Evolutionary conservation across 2,329 filamentous ascomycete species (phyloP).

Genomic region (Ceratocystis cacaofunesta): DNA sequence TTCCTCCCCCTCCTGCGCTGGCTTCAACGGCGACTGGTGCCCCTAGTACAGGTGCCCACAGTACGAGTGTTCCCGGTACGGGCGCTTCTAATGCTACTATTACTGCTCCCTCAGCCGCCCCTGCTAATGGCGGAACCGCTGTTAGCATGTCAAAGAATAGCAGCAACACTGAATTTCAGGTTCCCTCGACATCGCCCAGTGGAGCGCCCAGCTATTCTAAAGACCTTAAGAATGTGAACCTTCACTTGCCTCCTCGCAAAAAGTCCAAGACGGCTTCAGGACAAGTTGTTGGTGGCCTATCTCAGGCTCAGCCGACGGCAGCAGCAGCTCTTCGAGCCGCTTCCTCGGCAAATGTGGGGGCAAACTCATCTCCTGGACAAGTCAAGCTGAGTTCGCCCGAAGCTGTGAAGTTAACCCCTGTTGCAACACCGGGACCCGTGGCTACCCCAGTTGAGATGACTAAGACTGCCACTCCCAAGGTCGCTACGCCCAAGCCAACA

Average conservation of each 20-base stretch:
- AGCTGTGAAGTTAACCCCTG: conserved; percentile 17
- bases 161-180: background rate
- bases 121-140: background rate
- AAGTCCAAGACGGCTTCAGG: conserved; percentile 31
- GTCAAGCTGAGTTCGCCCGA: conserved; percentile 8
- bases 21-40: background rate
- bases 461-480: conserved; percentile 20
- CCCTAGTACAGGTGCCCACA: background rate
- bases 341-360: background rate
- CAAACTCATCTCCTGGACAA: conserved; percentile 9
- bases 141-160: conserved; percentile 3
- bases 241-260: conserved; percentile 42
- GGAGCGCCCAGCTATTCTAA: conserved; percentile 38
- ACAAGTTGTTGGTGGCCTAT: background rate
- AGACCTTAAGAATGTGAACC: conserved; percentile 35
- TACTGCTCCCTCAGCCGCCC: background rate
- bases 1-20: background rate
- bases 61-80: background rate
- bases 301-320: background rate
- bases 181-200: conserved; percentile 37
- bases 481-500: conserved; percentile 26
- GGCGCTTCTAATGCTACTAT: background rate
- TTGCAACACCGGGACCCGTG: conserved; percentile 12
- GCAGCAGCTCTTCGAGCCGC: background rate
- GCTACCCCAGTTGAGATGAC: conserved; percentile 16